These are phyloP conservation scores for Microbotryum intermedium DNA, from an alignment of 1,284 basidiomycete genomes.

Conservation along the genomic window DNA sequence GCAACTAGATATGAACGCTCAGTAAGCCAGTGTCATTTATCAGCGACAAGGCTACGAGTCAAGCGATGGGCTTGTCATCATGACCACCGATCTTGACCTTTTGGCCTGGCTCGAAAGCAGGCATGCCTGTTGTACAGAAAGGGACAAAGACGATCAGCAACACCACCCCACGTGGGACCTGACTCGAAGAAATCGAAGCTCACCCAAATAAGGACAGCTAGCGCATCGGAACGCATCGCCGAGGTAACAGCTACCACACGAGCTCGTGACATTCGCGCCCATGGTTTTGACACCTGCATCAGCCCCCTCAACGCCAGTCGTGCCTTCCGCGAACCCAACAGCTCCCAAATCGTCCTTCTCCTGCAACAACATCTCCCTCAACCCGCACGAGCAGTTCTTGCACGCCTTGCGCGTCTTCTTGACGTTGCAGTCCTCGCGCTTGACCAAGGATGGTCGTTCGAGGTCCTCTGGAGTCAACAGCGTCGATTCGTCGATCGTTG, in stretches of 20 bases:
- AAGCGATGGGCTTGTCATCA: no score
- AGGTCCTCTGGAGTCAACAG: conserved; percentile 66
- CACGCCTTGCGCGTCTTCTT: conserved; percentile 63
- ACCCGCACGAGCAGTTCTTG: conserved; percentile 86
- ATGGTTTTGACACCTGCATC: conserved; percentile 54
- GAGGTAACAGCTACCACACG: conserved; percentile 95
- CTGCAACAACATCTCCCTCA: conserved; percentile 82
- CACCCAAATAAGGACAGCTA: conserved; percentile 90
- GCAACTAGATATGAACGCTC: no score
- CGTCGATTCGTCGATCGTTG: conserved; percentile 64
- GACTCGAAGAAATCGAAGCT: conserved; percentile 37
- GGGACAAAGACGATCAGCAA: conserved; percentile 10
- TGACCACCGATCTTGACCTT: conserved; percentile 10
- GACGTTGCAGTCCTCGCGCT: conserved; percentile 47
- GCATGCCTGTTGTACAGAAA: conserved; percentile 57
- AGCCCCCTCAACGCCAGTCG: conserved; percentile 54
- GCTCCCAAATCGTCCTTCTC: conserved; percentile 51
- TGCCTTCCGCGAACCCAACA: conserved; percentile 40
- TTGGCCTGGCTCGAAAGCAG: conserved; percentile 87
- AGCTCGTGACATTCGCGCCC: conserved; percentile 60
- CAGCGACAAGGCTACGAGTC: no score
- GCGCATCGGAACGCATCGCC: conserved; percentile 96
- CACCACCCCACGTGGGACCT: background rate
- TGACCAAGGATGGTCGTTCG: conserved; percentile 57
- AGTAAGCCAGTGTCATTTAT: no score